Evolutionary conservation across 2,329 filamentous ascomycete species (phyloP).

Genomic region (Paecilomyces dactylethromorphus): DNA sequence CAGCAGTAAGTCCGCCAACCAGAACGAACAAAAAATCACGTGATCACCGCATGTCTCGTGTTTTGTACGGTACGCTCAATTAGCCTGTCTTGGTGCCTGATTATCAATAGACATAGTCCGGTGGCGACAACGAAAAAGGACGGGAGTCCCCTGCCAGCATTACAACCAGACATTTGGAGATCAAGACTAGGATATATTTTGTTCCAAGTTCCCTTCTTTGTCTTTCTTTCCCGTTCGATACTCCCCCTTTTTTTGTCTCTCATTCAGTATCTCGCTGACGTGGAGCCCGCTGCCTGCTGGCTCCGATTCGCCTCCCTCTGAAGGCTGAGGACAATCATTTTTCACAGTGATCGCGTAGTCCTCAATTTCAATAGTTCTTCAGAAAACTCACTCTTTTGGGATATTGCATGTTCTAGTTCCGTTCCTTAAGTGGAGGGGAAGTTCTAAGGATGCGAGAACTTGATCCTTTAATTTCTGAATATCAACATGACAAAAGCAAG

Average conservation of each 20-base stretch:
- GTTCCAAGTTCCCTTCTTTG: neutral
- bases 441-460: conserved; percentile 32
- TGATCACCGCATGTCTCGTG: neutral
- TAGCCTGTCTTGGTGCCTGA: neutral
- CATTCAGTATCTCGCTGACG: neutral
- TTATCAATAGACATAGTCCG: neutral
- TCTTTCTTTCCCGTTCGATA: neutral
- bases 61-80: neutral
- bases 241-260: neutral
- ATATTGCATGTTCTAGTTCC: neutral
- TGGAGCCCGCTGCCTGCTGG: neutral
- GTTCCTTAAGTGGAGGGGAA: neutral
- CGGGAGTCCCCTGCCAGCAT: neutral
- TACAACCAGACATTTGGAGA: neutral
- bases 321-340: neutral
- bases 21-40: neutral
- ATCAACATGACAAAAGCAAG: conserved; percentile 46
- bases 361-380: neutral
- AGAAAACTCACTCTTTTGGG: neutral
- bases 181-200: neutral
- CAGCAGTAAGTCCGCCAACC: no score
- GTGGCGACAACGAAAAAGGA: neutral
- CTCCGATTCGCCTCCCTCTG: neutral
- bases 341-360: neutral
- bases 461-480: conserved; percentile 44